These are phyloP conservation scores for Teratosphaeria destructans DNA, from an alignment of 2,329 filamentous ascomycete genomes.

Conservation along the genomic window DNA sequence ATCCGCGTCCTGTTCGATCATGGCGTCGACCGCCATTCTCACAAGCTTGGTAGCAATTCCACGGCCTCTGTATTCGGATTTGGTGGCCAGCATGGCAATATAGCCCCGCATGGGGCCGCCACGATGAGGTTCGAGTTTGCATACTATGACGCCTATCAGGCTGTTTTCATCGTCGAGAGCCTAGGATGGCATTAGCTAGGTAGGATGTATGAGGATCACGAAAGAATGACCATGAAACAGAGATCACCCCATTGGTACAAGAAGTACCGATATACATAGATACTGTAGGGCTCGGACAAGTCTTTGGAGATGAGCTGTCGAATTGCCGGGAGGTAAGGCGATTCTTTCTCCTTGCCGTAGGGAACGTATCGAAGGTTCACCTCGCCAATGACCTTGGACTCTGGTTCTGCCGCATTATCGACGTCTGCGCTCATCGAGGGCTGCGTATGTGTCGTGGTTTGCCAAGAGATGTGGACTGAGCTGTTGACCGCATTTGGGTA, in stretches of 20 bases:
- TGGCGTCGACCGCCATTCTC: constrained; percentile 80
- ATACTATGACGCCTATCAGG: constrained; percentile 84
- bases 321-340: constrained; percentile 69
- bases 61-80: constrained; percentile 64
- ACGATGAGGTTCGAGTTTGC: constrained; percentile 83
- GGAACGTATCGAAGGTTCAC: constrained; percentile 43
- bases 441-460: background rate
- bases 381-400: constrained; percentile 1
- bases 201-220: background rate
- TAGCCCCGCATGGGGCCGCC: constrained; percentile 83
- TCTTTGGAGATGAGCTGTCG: constrained; percentile 90
- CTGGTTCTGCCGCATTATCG: constrained; percentile 3
- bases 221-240: constrained; percentile 70
- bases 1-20: constrained; percentile 74
- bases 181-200: constrained; percentile 24
- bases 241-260: constrained; percentile 94
- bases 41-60: constrained; percentile 83
- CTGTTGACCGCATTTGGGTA: background rate
- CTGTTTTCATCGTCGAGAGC: constrained; percentile 45
- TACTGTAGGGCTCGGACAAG: constrained; percentile 95
- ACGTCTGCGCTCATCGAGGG: constrained; percentile 8
- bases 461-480: background rate
- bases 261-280: constrained; percentile 98
- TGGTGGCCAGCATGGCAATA: constrained; percentile 96
- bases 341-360: constrained; percentile 50